Conservation (phyloP, 116 monocot species). For the Trichopus zeylanicus region DNA sequence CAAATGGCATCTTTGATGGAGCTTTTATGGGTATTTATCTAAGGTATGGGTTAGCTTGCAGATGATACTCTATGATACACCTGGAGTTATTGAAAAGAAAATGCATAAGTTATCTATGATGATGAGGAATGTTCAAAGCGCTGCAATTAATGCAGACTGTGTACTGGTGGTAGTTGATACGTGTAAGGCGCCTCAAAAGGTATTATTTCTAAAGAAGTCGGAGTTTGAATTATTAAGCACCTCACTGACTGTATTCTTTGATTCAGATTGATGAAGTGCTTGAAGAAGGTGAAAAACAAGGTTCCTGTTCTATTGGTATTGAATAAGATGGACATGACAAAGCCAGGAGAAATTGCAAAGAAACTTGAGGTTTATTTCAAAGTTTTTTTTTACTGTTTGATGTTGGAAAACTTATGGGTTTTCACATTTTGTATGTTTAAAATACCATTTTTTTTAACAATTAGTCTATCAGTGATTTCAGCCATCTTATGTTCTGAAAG, state of each 20-base stretch:
- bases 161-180: slow-evolving; percentile 89
- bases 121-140: slow-evolving; percentile 95
- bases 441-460: neutral
- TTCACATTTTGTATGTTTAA: neutral
- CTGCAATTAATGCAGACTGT: slow-evolving; percentile 86
- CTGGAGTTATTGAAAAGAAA: slow-evolving; percentile 84
- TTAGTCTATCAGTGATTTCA: neutral
- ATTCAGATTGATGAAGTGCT: slow-evolving; percentile 81
- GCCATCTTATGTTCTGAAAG: slow-evolving; percentile 1
- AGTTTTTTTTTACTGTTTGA: neutral
- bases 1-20: neutral
- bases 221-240: neutral
- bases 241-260: slow-evolving; percentile 3
- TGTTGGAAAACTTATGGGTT: slow-evolving; percentile 1
- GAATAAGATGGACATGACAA: slow-evolving; percentile 94
- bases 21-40: slow-evolving; percentile 29
- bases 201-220: slow-evolving; percentile 8
- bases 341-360: slow-evolving; percentile 94
- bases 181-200: slow-evolving; percentile 81
- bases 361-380: slow-evolving; percentile 60
- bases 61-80: slow-evolving; percentile 97
- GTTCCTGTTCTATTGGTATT: slow-evolving; percentile 70
- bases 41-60: slow-evolving; percentile 59
- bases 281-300: slow-evolving; percentile 63
- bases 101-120: slow-evolving; percentile 93